Evolutionary conservation across 805 yeast species (phyloP).

Genomic region (Candida ficus): DNA sequence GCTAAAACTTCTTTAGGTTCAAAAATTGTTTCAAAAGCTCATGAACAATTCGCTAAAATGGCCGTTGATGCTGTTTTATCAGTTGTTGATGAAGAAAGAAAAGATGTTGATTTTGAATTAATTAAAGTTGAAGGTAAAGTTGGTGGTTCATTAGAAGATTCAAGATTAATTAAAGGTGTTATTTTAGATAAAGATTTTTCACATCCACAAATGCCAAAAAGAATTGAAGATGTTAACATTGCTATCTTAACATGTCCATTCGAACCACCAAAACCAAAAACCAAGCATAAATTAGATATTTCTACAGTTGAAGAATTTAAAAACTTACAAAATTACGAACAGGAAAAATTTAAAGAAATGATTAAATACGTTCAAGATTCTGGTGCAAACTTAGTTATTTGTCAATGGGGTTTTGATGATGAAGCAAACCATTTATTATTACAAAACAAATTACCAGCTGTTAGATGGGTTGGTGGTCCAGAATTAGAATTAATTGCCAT

Average conservation of each 20-base stretch:
- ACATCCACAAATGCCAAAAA: conserved; percentile 96
- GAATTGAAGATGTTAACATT: conserved; percentile 70
- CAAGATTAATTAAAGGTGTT: conserved; percentile 83
- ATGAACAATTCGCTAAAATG: conserved; percentile 90
- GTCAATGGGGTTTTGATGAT: conserved; percentile 99
- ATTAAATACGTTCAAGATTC: conserved; percentile 76
- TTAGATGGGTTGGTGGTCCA: conserved; percentile 98
- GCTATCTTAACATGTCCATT: conserved; percentile 98
- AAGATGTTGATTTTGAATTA: conserved; percentile 95
- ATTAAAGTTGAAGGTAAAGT: conserved; percentile 93
- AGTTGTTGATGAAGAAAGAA: conserved; percentile 87
- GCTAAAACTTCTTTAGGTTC: conserved; percentile 95
- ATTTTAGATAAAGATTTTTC: conserved; percentile 94
- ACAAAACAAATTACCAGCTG: conserved; percentile 88
- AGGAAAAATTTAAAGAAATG: conserved; percentile 86
- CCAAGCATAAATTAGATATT: conserved; percentile 94
- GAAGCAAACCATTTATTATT: conserved; percentile 93
- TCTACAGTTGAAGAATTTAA: conserved; percentile 91
- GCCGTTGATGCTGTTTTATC: conserved; percentile 94
- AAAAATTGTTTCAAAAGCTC: conserved; percentile 90
- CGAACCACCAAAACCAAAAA: conserved; percentile 99
- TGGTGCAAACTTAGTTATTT: conserved; percentile 94
- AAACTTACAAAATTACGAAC: conserved; percentile 87
- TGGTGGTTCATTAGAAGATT: conserved; percentile 90
- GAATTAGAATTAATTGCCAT: conserved; percentile 94